phyloP scores from a whole-genome alignment of 75 land plant species.

The Chamaecyparis obtusa region DNA sequence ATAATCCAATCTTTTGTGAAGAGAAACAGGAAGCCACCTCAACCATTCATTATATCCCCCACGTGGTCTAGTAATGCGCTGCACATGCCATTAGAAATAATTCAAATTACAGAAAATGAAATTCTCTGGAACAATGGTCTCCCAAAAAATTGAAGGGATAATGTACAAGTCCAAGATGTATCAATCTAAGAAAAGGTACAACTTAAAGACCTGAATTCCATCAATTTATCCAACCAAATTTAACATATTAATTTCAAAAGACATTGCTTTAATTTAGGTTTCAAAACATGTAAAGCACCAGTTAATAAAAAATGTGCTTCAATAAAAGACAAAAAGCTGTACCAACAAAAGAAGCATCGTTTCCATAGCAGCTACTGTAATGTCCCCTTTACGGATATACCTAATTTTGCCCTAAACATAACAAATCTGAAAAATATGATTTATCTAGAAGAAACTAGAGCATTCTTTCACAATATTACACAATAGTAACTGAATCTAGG shows the following conservation, averaged over 20 bases:
- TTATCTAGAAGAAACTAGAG: too few species aligned
- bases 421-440: too few species aligned
- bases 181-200: not conserved
- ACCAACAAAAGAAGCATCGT: not conserved
- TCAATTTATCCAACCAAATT: not conserved
- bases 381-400: too few species aligned
- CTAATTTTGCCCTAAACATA: too few species aligned
- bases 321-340: not conserved
- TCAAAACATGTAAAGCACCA: not conserved
- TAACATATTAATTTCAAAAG: not conserved
- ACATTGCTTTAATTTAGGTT: not conserved
- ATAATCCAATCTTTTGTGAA: constrained; percentile 68
- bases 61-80: constrained; percentile 90
- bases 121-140: not conserved
- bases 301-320: not conserved
- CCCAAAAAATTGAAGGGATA: not conserved
- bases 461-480: too few species aligned
- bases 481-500: too few species aligned
- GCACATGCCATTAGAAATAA: constrained; percentile 3
- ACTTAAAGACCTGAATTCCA: not conserved
- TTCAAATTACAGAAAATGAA: not conserved
- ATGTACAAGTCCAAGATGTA: not conserved
- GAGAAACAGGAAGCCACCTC: constrained; percentile 85
- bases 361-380: not conserved
- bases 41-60: constrained; percentile 90